These are phyloP conservation scores for Nymphaea colorata DNA, from an alignment of 164 flowering plant genomes.

Conservation along the genomic window DNA sequence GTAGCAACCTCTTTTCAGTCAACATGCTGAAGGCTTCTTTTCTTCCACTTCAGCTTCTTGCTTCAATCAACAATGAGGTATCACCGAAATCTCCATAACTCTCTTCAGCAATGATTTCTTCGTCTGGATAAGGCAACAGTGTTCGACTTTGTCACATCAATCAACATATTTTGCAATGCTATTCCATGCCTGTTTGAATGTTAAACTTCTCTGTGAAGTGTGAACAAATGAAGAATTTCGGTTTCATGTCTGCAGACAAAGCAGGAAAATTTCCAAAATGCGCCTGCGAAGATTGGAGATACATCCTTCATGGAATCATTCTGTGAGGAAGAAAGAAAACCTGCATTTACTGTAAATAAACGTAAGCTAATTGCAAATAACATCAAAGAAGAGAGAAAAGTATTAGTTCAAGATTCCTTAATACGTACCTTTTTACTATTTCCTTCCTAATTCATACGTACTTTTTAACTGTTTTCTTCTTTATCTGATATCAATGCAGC, in stretches of 20 bases:
- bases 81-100: no score
- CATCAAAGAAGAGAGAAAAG: not conserved
- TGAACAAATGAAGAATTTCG: not conserved
- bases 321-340: constrained; percentile 33
- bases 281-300: constrained; percentile 13
- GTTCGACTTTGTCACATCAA: no score
- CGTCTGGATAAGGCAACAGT: no score
- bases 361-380: constrained; percentile 23
- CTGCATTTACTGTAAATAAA: constrained; percentile 30
- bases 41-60: constrained; percentile 48
- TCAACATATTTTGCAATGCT: no score
- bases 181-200: no score
- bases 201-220: no score
- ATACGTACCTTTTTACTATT: no score
- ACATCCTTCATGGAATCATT: constrained; percentile 21
- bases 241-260: constrained; percentile 13
- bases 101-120: no score
- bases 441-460: no score
- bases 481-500: constrained; percentile 27
- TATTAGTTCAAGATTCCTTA: no score
- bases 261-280: constrained; percentile 20
- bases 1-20: constrained; percentile 67
- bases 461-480: not conserved
- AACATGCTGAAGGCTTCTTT: constrained; percentile 61
- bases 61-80: constrained; percentile 33